These are phyloP conservation scores for Nicotiana undulata DNA, from an alignment of 257 asterid species.

Conservation along the genomic window DNA sequence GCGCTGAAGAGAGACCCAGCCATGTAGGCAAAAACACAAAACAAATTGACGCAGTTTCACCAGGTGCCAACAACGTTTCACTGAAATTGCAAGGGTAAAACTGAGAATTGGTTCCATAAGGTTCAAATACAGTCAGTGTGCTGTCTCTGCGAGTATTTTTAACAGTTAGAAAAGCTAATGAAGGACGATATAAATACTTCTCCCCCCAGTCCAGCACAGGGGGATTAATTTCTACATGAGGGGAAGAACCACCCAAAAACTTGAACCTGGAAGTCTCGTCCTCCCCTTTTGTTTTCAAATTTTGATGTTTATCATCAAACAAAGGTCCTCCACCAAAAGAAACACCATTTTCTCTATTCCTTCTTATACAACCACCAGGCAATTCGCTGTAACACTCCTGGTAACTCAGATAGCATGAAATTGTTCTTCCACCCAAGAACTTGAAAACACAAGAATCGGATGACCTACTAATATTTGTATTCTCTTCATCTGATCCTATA, in stretches of 20 bases:
- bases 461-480: slow-evolving; percentile 34
- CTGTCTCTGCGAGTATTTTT: slow-evolving; percentile 43
- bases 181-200: slow-evolving; percentile 46
- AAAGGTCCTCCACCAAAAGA: slow-evolving; percentile 30
- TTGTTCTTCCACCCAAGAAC: slow-evolving; percentile 39
- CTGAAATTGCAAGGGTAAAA: slow-evolving; percentile 73
- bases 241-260: slow-evolving; percentile 27
- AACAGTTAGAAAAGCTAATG: slow-evolving; percentile 48
- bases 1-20: slow-evolving; percentile 53
- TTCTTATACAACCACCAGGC: slow-evolving; percentile 13
- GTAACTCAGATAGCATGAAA: slow-evolving; percentile 42
- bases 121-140: slow-evolving; percentile 38
- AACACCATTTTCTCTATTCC: slow-evolving; percentile 16
- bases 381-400: slow-evolving; percentile 25
- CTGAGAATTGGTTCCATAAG: slow-evolving; percentile 66
- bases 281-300: slow-evolving; percentile 20
- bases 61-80: slow-evolving; percentile 58
- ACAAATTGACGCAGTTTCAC: slow-evolving; percentile 55
- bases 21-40: slow-evolving; percentile 54
- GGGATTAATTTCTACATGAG: slow-evolving; percentile 56
- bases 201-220: slow-evolving; percentile 67
- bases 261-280: slow-evolving; percentile 20
- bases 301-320: slow-evolving; percentile 15
- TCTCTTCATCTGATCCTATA: slow-evolving; percentile 17
- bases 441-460: slow-evolving; percentile 29